Conservation (phyloP, 2,329 filamentous ascomycete genomes). For the Tolypocladium endophyticum region DNA sequence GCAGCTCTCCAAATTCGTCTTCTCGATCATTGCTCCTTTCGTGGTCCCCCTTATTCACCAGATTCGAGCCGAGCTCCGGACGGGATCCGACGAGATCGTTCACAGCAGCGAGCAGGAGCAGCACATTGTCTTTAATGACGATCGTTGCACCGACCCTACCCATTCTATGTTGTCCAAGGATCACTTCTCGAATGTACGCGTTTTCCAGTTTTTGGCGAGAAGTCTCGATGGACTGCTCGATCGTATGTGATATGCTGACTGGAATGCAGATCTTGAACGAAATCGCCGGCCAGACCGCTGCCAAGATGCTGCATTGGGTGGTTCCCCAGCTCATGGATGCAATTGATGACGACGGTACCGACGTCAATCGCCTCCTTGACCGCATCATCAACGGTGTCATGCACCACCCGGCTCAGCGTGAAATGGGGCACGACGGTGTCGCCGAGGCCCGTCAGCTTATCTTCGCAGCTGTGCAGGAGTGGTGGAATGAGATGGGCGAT, state of each 20-base stretch:
- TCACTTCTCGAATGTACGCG: slow-evolving; percentile 71
- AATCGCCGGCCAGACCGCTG: slow-evolving; percentile 72
- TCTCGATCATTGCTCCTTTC: slow-evolving; percentile 82
- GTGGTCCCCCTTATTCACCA: slow-evolving; percentile 77
- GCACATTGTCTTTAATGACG: slow-evolving; percentile 75
- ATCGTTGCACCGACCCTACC: slow-evolving; percentile 68
- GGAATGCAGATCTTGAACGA: slow-evolving; percentile 61
- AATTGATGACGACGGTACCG: slow-evolving; percentile 68
- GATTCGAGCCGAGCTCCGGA: slow-evolving; percentile 77
- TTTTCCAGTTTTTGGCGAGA: neutral
- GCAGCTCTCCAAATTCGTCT: slow-evolving; percentile 80
- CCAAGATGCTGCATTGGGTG: slow-evolving; percentile 69
- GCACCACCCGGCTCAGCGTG: slow-evolving; percentile 75
- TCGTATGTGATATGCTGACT: slow-evolving; percentile 1
- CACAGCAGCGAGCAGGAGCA: slow-evolving; percentile 75
- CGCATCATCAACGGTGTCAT: slow-evolving; percentile 75
- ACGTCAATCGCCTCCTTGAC: slow-evolving; percentile 60
- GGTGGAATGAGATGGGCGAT: slow-evolving; percentile 65
- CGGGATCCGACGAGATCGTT: slow-evolving; percentile 80
- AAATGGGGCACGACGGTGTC: slow-evolving; percentile 59
- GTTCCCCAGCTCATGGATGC: slow-evolving; percentile 82
- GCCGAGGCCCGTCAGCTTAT: slow-evolving; percentile 63
- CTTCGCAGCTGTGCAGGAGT: slow-evolving; percentile 70
- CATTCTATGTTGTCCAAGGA: slow-evolving; percentile 96
- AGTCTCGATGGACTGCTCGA: neutral